Evolutionary conservation across 495 filamentous ascomycete genomes (phyloP).

Genomic region (Neurospora terricola): DNA sequence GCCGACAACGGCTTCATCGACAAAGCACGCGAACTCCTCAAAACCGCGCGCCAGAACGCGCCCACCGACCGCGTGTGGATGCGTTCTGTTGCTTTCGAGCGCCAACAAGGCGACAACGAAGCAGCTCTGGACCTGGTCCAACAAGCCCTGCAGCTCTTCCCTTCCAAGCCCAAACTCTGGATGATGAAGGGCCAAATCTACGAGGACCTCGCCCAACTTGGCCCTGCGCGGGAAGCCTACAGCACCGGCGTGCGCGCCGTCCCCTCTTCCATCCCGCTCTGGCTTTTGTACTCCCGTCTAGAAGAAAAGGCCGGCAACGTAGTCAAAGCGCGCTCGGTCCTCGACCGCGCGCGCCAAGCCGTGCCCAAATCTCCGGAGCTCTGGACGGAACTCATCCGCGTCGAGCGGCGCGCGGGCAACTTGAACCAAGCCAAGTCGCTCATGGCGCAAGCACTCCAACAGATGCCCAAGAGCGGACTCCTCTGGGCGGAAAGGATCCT

Average conservation of each 20-base stretch:
- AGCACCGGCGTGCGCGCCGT: constrained; percentile 80
- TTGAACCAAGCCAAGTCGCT: constrained; percentile 71
- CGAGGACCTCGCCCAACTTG: constrained; percentile 61
- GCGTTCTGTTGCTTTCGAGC: constrained; percentile 85
- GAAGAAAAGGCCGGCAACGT: constrained; percentile 78
- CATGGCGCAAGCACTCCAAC: constrained; percentile 88
- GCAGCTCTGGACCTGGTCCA: constrained; percentile 78
- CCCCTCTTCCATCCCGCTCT: constrained; percentile 72
- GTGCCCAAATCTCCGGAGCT: constrained; percentile 76
- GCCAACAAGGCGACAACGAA: constrained; percentile 67
- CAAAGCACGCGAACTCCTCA: constrained; percentile 69
- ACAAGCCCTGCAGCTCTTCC: constrained; percentile 81
- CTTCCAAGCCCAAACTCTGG: constrained; percentile 79
- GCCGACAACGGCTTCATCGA: constrained; percentile 73
- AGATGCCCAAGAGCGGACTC: constrained; percentile 78
- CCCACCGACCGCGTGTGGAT: constrained; percentile 95
- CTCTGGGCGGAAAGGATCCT: constrained; percentile 92
- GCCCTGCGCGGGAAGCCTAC: constrained; percentile 87
- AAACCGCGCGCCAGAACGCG: constrained; percentile 71
- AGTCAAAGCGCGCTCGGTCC: constrained; percentile 84
- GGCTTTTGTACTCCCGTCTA: constrained; percentile 76
- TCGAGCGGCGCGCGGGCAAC: constrained; percentile 86
- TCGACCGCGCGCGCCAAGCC: constrained; percentile 80
- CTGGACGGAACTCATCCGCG: constrained; percentile 83
- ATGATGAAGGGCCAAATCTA: constrained; percentile 99